phyloP scores from a whole-genome alignment of 345 rosid genomes.

The Ricinus communis region DNA sequence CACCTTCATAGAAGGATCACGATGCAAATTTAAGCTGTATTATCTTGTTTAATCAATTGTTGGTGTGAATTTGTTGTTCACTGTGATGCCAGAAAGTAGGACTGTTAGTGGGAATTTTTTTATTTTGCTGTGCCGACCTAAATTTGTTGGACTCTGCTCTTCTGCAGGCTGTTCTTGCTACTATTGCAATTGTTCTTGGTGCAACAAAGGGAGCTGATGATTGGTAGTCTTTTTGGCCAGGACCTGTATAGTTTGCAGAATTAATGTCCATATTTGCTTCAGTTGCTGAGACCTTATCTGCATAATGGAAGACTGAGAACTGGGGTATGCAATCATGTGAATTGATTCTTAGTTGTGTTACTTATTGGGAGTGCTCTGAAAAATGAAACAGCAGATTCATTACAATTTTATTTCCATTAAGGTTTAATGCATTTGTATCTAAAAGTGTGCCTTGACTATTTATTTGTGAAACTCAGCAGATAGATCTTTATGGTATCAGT shows the following conservation, averaged over 20 bases:
- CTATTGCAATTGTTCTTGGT: slow-evolving; percentile 67
- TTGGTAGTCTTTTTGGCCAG: slow-evolving; percentile 35
- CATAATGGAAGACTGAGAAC: background rate
- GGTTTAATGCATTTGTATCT: background rate
- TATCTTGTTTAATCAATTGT: background rate
- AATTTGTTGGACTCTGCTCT: background rate
- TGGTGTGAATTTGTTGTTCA: background rate
- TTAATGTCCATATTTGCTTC: background rate
- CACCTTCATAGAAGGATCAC: background rate
- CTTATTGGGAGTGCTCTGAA: background rate
- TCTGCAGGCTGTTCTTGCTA: slow-evolving; percentile 78
- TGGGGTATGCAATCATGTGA: background rate
- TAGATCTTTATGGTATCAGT: background rate
- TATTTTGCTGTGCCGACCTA: background rate
- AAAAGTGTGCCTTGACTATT: background rate
- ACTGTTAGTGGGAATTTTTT: background rate
- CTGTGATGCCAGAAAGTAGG: background rate
- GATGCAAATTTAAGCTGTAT: background rate
- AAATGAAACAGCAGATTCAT: background rate
- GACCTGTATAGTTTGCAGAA: background rate
- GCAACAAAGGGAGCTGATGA: slow-evolving; percentile 55
- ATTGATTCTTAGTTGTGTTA: background rate
- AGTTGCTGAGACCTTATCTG: background rate
- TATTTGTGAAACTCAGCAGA: background rate
- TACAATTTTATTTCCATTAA: background rate